Conservation (phyloP, 768 basidiomycete species). For the Russula emetica region DNA sequence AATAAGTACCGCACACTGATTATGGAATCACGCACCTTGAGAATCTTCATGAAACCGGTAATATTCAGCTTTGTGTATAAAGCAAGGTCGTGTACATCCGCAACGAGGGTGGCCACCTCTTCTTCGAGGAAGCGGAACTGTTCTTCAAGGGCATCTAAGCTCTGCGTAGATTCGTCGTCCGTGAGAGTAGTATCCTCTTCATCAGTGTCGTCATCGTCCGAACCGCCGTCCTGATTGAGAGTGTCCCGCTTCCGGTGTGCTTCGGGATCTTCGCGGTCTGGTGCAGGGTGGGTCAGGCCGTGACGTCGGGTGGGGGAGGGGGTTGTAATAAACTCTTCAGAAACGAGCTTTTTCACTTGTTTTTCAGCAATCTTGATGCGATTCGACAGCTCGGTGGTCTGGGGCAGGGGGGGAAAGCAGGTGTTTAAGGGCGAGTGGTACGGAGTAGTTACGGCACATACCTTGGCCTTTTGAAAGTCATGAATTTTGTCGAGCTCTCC, state of each 20-base stretch:
- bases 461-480: conserved; percentile 89
- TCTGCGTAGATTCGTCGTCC: conserved; percentile 46
- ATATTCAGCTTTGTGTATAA: conserved; percentile 96
- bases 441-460: conserved; percentile 31
- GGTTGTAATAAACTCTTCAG: conserved; percentile 41
- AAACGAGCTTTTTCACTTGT: conserved; percentile 74
- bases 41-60: conserved; percentile 97
- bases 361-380: conserved; percentile 81
- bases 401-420: neutral
- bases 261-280: conserved; percentile 29
- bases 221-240: conserved; percentile 52
- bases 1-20: neutral
- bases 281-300: conserved; percentile 23
- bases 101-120: conserved; percentile 91
- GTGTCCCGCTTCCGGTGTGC: conserved; percentile 43
- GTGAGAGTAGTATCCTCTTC: conserved; percentile 43
- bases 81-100: conserved; percentile 87
- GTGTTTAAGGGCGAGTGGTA: neutral
- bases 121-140: conserved; percentile 86
- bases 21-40: conserved; percentile 57
- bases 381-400: conserved; percentile 78
- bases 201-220: conserved; percentile 58
- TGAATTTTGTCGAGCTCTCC: conserved; percentile 91
- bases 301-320: conserved; percentile 13
- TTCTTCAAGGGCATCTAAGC: conserved; percentile 75